phyloP scores from a whole-genome alignment of 345 rosid genomes.

The Lepidium africanum region DNA sequence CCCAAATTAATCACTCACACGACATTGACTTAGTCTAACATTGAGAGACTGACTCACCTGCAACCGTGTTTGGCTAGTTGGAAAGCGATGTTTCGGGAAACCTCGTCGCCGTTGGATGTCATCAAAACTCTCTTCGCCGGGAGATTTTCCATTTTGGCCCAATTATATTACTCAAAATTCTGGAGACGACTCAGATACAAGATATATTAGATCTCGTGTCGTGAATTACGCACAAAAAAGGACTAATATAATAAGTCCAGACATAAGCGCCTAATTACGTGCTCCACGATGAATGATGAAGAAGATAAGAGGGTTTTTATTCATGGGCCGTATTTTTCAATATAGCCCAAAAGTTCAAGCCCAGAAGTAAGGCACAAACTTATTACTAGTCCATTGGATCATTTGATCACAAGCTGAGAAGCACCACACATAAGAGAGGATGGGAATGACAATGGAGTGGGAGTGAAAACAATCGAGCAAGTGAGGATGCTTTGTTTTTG shows the following conservation, averaged over 20 bases:
- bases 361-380: neutral
- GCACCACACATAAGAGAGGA: neutral
- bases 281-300: neutral
- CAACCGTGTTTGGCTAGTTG: conserved; percentile 72
- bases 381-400: too few relatives aligned
- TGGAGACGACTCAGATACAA: too few relatives aligned
- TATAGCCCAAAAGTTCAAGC: neutral
- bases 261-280: neutral
- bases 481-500: neutral
- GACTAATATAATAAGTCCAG: neutral
- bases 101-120: conserved; percentile 69
- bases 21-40: too few relatives aligned
- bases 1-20: too few relatives aligned
- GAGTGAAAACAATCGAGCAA: neutral
- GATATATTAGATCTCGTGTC: neutral
- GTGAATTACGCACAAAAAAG: neutral
- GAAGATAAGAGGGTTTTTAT: too few relatives aligned
- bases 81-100: conserved; percentile 61
- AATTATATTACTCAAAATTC: neutral
- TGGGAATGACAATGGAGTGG: neutral
- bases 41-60: conserved; percentile 51
- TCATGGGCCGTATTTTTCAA: neutral
- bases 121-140: conserved; percentile 64
- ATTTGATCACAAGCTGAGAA: neutral
- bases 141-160: conserved; percentile 38